Evolutionary conservation across 495 filamentous ascomycete genomes (phyloP).

Genomic region (Lineolata rhizophorae): DNA sequence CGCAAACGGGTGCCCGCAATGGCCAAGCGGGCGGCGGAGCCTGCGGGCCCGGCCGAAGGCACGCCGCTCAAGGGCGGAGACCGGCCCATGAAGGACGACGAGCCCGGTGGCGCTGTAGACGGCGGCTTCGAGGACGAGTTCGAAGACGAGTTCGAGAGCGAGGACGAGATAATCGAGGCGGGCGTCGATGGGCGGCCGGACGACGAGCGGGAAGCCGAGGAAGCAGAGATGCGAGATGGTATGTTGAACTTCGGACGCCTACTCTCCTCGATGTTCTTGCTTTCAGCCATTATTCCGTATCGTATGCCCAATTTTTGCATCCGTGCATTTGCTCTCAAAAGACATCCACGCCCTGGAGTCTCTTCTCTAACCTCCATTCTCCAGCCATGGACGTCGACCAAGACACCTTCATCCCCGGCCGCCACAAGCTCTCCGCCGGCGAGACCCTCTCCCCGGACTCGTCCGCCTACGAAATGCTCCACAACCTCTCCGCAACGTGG

Average conservation of each 20-base stretch:
- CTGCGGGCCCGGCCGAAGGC: constrained; percentile 15
- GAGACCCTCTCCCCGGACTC: constrained; percentile 79
- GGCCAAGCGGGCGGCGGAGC: constrained; percentile 23
- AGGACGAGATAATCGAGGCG: constrained; percentile 87
- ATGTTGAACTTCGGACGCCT: no score
- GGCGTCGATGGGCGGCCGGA: constrained; percentile 83
- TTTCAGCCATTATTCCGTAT: no score
- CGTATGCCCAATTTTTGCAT: no score
- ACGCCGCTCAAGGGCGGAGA: constrained; percentile 23
- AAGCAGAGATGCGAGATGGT: constrained; percentile 25
- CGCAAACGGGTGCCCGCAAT: no score
- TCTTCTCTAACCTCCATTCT: not conserved
- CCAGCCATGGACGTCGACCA: constrained; percentile 73
- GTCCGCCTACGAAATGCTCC: constrained; percentile 89
- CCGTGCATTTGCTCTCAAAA: no score
- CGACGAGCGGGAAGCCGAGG: constrained; percentile 77
- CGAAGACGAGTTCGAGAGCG: constrained; percentile 91
- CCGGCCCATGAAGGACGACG: constrained; percentile 14
- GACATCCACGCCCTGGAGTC: not conserved
- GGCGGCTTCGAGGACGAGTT: constrained; percentile 88
- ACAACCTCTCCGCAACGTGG: constrained; percentile 79
- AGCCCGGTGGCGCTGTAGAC: constrained; percentile 35
- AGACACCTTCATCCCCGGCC: constrained; percentile 79
- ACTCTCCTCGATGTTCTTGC: no score
- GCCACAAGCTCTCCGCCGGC: constrained; percentile 65